phyloP scores from a whole-genome alignment of 164 flowering plant species.

The Piper betle region DNA sequence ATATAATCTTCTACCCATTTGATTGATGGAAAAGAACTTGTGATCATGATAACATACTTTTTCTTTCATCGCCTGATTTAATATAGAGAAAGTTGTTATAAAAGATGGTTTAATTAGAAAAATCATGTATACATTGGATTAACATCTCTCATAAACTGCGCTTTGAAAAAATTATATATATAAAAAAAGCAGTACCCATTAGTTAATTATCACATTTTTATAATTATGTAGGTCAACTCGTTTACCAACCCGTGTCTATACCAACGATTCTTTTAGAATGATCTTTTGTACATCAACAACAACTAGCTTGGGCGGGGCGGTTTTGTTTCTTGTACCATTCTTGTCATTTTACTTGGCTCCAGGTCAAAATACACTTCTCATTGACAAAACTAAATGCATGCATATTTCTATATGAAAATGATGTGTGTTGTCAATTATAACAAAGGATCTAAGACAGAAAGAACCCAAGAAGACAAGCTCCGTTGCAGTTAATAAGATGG shows the following conservation, averaged over 20 bases:
- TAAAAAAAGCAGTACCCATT: too few species aligned
- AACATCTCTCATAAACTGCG: not conserved
- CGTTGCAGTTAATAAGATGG: conserved; percentile 15
- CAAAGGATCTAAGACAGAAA: not conserved
- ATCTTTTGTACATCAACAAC: conserved; percentile 8
- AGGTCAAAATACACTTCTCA: conserved; percentile 9
- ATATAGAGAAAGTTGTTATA: too few species aligned
- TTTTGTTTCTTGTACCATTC: conserved; percentile 9
- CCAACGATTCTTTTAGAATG: conserved; percentile 6
- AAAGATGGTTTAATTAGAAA: too few species aligned
- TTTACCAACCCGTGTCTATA: conserved; percentile 21
- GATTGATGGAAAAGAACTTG: too few species aligned
- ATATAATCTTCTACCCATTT: too few species aligned
- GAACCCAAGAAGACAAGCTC: conserved; percentile 9
- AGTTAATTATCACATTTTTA: too few species aligned
- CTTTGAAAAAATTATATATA: too few species aligned
- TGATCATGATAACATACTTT: too few species aligned
- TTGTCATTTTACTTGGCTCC: conserved; percentile 3
- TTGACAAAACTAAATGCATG: not conserved
- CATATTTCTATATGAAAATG: not conserved
- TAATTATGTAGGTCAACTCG: conserved; percentile 31
- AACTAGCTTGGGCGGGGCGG: conserved; percentile 1
- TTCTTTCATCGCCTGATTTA: too few species aligned
- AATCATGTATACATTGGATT: too few species aligned
- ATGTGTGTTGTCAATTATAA: not conserved